Evolutionary conservation across 805 yeast genomes (phyloP).

Genomic region (Ogataea ramenticola): DNA sequence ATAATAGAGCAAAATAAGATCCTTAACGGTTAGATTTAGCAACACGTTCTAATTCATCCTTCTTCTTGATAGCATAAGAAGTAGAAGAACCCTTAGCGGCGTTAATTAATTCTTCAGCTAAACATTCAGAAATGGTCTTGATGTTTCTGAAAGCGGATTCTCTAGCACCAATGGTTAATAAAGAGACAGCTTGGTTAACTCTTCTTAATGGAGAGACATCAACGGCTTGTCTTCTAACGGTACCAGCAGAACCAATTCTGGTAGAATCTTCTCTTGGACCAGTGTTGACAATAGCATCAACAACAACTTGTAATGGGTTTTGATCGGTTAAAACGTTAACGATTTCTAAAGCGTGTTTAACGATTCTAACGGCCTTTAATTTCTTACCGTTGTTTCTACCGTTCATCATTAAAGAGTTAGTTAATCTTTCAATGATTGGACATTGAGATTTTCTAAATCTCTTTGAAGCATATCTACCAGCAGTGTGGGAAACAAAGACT

Average conservation of each 20-base stretch:
- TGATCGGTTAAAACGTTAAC: slow-evolving; percentile 94
- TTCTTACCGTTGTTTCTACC: slow-evolving; percentile 99
- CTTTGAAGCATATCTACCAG: slow-evolving; percentile 99
- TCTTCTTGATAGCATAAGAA: slow-evolving; percentile 99
- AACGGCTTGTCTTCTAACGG: slow-evolving; percentile 99
- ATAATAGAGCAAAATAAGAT: not conserved
- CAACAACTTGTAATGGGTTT: slow-evolving; percentile 99
- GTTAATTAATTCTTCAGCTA: slow-evolving; percentile 99
- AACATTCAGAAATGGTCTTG: slow-evolving; percentile 99
- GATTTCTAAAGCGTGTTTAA: slow-evolving; percentile 98
- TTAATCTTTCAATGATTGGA: slow-evolving; percentile 98
- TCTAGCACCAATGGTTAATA: slow-evolving; percentile 99
- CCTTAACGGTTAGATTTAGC: slow-evolving; percentile 99
- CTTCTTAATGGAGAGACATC: slow-evolving; percentile 99
- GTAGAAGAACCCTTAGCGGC: slow-evolving; percentile 99
- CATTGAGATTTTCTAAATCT: slow-evolving; percentile 99
- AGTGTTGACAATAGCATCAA: slow-evolving; percentile 98
- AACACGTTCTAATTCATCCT: slow-evolving; percentile 99
- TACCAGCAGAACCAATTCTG: slow-evolving; percentile 99
- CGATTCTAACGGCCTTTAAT: slow-evolving; percentile 99
- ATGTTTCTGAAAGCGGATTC: slow-evolving; percentile 99
- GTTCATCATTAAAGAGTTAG: slow-evolving; percentile 99
- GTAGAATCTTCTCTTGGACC: slow-evolving; percentile 99
- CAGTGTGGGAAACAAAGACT: slow-evolving; percentile 97
- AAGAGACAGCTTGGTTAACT: slow-evolving; percentile 98